Evolutionary conservation across 371 early-diverging fungal genomes (phyloP), one percentile per base, ranked within the genome.

Genomic region (Mortierella sp.): DNA sequence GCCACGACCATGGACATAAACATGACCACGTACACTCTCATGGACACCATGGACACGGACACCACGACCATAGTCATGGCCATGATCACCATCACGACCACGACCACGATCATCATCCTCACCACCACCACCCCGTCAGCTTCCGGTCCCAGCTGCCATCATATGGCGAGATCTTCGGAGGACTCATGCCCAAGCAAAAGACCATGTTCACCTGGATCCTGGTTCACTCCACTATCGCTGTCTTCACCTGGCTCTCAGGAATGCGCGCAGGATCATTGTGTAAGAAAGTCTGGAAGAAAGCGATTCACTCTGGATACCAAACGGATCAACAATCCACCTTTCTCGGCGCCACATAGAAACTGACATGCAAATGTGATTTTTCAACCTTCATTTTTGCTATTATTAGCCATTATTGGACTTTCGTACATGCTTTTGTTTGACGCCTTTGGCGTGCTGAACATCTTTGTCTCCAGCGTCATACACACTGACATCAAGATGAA

Each of bases 361-460:
- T 70, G 48, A 48, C 63, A 52, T 55, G n/a, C n/a, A 34, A 24
- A 24, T 38, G 21, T 34, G 42, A 38, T 38, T 38, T 31, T 9
- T 19, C 3, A 21, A 58, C 63, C 28, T 38, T 73, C 55, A 5
- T 31, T 38, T 0, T 70, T 16, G 44, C 28, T 47, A 72, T 28
- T 74, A n/a, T 28, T 82, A 91, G 93, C 93, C 6, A 78, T 92
- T 21, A 87, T 90, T 45, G 93, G 92, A 11, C 89, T 91, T 52
- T 84, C 90, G 4, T 94, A 93, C 74, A 76, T 94, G 45, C 88
- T 91, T 52, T 83, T 93, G 63, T 94, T 93, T 88, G 94, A 94
- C 81, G 92, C 94, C 4, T 87, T 94, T 80, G 94, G 94, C 3
- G 89, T 93, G 6, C 80, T 94, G 21, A 92, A 91, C 54, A 80